Conservation (phyloP, 2,329 filamentous ascomycete genomes). For the Aspergillus candidus region DNA sequence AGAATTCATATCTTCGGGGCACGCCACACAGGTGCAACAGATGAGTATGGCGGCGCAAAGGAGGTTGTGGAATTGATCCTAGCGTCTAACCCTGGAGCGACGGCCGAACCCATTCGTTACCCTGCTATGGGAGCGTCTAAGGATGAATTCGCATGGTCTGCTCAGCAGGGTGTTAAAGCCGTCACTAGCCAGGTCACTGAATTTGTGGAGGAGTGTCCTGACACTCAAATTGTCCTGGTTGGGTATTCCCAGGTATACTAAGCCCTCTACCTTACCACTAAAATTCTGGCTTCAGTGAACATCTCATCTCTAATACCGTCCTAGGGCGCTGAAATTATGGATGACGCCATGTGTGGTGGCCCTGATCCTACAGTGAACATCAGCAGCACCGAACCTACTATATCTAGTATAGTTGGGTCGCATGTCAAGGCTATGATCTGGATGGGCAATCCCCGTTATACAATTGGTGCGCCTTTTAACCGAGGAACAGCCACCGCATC, state of each 20-base stretch:
- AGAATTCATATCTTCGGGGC: conserved; percentile 48
- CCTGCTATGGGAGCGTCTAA: conserved; percentile 55
- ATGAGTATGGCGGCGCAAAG: conserved; percentile 48
- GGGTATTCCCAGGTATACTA: conserved; percentile 54
- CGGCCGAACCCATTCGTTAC: conserved; percentile 52
- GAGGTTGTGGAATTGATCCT: conserved; percentile 48
- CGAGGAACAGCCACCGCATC: conserved; percentile 55
- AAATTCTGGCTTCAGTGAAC: conserved; percentile 4
- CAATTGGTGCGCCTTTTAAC: conserved; percentile 52
- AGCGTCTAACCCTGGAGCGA: conserved; percentile 45
- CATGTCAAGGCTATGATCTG: conserved; percentile 60
- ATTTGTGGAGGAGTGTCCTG: conserved; percentile 53
- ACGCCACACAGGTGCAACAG: conserved; percentile 44
- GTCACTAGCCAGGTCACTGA: conserved; percentile 55
- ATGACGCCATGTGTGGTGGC: conserved; percentile 57
- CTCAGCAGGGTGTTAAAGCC: conserved; percentile 51
- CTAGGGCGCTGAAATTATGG: conserved; percentile 57
- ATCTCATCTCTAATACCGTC: background rate
- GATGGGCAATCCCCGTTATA: conserved; percentile 58
- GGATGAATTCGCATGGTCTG: conserved; percentile 56
- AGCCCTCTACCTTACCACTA: no score
- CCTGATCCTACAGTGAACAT: conserved; percentile 45
- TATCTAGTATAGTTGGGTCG: conserved; percentile 44
- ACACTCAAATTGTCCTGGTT: conserved; percentile 54
- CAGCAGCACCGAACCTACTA: conserved; percentile 39